A percentile compares a stretch with the other conserved stretches of the same genome.
These are phyloP conservation scores for Kodamaea lidongshanica DNA, from an alignment of 805 yeast genomes.

Conservation along the genomic window DNA sequence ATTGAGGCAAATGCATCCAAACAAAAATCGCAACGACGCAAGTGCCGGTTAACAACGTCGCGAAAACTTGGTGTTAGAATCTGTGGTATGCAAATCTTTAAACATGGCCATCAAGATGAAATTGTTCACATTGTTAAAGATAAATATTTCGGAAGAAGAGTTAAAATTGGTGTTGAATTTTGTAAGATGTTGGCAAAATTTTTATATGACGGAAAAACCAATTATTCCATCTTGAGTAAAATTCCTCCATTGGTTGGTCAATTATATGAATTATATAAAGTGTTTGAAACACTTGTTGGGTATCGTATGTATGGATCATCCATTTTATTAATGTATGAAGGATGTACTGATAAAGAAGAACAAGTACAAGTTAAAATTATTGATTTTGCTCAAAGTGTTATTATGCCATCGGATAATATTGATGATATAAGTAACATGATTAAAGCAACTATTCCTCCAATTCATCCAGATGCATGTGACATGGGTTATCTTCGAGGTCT, in stretches of 20 bases:
- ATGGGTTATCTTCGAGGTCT: constrained; percentile 82
- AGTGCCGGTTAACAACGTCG: constrained; percentile 79
- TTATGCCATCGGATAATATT: constrained; percentile 49
- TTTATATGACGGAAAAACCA: constrained; percentile 65
- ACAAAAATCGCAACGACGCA: constrained; percentile 69
- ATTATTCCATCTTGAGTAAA: constrained; percentile 55
- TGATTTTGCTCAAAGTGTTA: constrained; percentile 92
- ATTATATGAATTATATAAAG: constrained; percentile 50
- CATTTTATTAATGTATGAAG: constrained; percentile 84
- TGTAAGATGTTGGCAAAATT: constrained; percentile 68
- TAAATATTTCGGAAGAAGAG: constrained; percentile 85
- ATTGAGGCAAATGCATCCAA: constrained; percentile 77
- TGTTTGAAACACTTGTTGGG: constrained; percentile 54
- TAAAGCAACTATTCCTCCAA: constrained; percentile 59
- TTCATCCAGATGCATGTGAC: constrained; percentile 58
- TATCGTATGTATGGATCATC: constrained; percentile 92
- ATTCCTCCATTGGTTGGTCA: constrained; percentile 61
- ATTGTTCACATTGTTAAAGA: constrained; percentile 52
- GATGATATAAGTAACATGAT: constrained; percentile 4
- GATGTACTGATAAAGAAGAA: constrained; percentile 24
- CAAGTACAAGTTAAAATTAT: constrained; percentile 59
- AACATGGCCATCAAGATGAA: constrained; percentile 4
- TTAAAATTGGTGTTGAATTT: constrained; percentile 69
- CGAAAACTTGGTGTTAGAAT: constrained; percentile 80
- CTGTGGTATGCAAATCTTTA: constrained; percentile 74